phyloP scores from a whole-genome alignment of 352 stramenopile genomes.

The Saprolegnia diclina region DNA sequence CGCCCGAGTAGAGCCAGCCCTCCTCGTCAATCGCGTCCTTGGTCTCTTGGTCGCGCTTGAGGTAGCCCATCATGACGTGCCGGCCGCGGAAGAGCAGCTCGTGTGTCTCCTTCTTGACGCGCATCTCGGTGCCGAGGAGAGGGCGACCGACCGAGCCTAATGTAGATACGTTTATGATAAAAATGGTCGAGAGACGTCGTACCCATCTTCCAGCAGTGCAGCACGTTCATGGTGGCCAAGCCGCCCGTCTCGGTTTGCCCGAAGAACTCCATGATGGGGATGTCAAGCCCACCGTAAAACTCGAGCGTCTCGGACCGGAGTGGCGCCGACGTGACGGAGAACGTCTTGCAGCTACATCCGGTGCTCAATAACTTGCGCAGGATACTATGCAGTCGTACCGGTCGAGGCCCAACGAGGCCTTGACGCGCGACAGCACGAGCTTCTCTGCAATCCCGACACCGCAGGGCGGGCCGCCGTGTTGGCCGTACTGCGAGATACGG shows the following conservation, averaged over 20 bases:
- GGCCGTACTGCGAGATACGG: conserved; percentile 71
- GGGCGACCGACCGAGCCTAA: conserved; percentile 49
- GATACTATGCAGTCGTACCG: conserved; percentile 41
- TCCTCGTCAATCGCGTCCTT: conserved; percentile 88
- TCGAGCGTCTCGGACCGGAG: conserved; percentile 90
- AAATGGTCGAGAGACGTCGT: conserved; percentile 33
- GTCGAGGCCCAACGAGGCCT: conserved; percentile 87
- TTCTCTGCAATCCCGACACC: conserved; percentile 86
- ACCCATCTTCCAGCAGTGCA: conserved; percentile 84
- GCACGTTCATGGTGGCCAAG: conserved; percentile 71
- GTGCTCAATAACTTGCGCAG: not conserved
- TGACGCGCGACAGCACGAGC: conserved; percentile 82
- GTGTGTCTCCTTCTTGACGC: conserved; percentile 43
- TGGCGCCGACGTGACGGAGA: conserved; percentile 81
- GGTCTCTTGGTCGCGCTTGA: conserved; percentile 70
- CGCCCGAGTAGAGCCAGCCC: conserved; percentile 91
- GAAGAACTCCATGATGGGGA: conserved; percentile 92
- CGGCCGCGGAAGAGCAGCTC: conserved; percentile 74
- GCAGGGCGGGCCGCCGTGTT: conserved; percentile 77
- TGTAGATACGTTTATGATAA: not conserved
- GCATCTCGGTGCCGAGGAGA: conserved; percentile 49
- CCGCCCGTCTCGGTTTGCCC: conserved; percentile 89
- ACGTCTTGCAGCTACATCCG: conserved; percentile 27
- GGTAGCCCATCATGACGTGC: conserved; percentile 87
- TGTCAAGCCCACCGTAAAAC: conserved; percentile 93